Evolutionary conservation across 208 protist genomes (phyloP), one percentile per base, ranked within the genome.

Genomic region (Porcisia deanei): DNA sequence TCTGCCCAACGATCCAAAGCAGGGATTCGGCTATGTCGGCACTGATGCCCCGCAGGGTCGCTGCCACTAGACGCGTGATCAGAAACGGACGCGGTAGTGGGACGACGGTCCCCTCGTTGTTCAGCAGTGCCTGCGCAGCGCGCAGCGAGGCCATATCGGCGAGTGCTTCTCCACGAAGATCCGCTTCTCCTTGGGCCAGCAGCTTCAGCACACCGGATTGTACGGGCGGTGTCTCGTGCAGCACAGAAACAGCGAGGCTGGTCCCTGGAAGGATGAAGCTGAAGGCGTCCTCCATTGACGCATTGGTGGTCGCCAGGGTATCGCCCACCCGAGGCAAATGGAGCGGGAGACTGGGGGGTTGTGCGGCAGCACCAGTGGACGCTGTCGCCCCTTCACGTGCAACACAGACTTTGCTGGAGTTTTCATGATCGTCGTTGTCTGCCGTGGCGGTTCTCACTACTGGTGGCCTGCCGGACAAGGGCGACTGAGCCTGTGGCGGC

Each of bases 11-110:
- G 18, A 83, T 75, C 59, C 77, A 55, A 37, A 88, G 73, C 55
- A 85, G 78, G 45, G 77, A 78, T 45, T 80, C 75, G 12, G 82
- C 75, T 2, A 72, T 71, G 57, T 79, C 74, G 16, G 71, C 49
- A 39, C 83, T 75, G 25, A 83, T 80, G 73, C 79, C 75, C 12
- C 78, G 84, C 73, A 88, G 45, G 45, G 73, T 77, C 8, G 83
- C 83, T 30, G 89, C 88, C 61, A 94, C 84, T 25, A 94, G 86
- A 30, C 85, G 88, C 20, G 89, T 96, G 41, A 94, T 59, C 52
- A 96, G 47, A 70, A 86, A 88, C 16, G 79, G 75, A 30, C 55
- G 65, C 1, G 80, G 85, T 14, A 87, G 71, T n/a, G 82, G 80
- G 22, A 89, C 63, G 10, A 82, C 80, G 20, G 81, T 86, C 25